These are phyloP conservation scores for Eucalyptus grandis DNA, from an alignment of 345 rosid species.

Conservation along the genomic window DNA sequence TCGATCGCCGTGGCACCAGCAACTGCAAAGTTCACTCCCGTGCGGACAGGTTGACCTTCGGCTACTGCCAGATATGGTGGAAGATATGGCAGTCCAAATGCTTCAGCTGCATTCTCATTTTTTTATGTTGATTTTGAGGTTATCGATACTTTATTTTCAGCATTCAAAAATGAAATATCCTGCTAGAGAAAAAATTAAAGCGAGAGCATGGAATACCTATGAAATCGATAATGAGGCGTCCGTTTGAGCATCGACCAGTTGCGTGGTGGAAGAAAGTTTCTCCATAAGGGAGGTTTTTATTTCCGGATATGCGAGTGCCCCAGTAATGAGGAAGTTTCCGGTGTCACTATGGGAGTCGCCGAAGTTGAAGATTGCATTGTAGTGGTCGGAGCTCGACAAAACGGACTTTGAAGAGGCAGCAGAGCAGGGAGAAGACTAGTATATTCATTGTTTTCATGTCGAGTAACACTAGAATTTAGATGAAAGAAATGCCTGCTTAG, in stretches of 20 bases:
- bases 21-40: slow-evolving; percentile 50
- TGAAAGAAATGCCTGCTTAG: neutral
- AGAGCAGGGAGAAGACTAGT: neutral
- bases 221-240: too few relatives aligned
- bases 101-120: neutral
- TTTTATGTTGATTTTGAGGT: slow-evolving; percentile 8
- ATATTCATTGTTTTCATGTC: neutral
- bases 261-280: too few relatives aligned
- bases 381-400: too few relatives aligned
- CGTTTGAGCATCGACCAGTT: too few relatives aligned
- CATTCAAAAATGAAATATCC: neutral
- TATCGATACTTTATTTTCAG: slow-evolving; percentile 29
- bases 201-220: neutral
- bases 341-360: too few relatives aligned
- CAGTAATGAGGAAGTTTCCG: too few relatives aligned
- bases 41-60: neutral
- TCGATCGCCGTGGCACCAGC: slow-evolving; percentile 49
- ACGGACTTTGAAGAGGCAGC: neutral
- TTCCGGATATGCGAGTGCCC: too few relatives aligned
- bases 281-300: too few relatives aligned
- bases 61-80: neutral
- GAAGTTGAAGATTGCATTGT: too few relatives aligned
- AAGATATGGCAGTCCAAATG: neutral
- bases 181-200: neutral
- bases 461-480: neutral